Evolutionary conservation across 768 basidiomycete species (phyloP), one percentile per base, ranked within the genome.

Genomic region (Lentinula edodes): DNA sequence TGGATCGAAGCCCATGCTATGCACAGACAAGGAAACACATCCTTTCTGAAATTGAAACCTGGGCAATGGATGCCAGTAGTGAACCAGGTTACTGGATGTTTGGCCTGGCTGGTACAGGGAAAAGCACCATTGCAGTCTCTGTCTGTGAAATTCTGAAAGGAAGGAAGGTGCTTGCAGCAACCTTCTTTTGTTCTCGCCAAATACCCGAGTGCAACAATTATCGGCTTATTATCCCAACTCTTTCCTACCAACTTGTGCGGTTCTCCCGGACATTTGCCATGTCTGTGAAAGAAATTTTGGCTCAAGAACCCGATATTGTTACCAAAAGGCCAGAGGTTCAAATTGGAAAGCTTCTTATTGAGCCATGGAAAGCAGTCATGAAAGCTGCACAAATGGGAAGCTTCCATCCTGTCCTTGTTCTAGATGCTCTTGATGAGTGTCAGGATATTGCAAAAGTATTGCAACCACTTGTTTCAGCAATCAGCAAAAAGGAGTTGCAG

Each of bases 151-250:
- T 3, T 1, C 18, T 58, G 3, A 8, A 58, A 3, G 41, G 20
- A 15, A 34, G 23, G 35, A 12, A n/a, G 1, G 7, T 42, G 12
- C 41, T 63, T 10, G 62, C 45, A n/a, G 62, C 46, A 1, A 35
- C 46, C 6, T 63, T 63, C 23, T 63, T 63, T 50, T 63, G 62
- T 18, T 58, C 56, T 18, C 56, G 50, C 6, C 57, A 63, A 42
- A 36, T 63, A 4, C 20, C 45, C 2, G 50, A 43, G 4, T 50
- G 53, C 23, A 34, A 58, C 13, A 16, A 58, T 9, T 48, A 51
- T 9, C 13, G 18, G 4, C 18, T 18, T 0, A 59, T 63, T n/a
- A 60, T 63, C 20, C 62, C 62, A 5, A 63, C 56, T 23, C 35
- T 63, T 5, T 46, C 62, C 16, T 59, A 52, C 36, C 34, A 51